Base-by-base conservation (phyloP, 192 early-diverging fungal genomes). In the Backusella mclennaniae region DNA sequence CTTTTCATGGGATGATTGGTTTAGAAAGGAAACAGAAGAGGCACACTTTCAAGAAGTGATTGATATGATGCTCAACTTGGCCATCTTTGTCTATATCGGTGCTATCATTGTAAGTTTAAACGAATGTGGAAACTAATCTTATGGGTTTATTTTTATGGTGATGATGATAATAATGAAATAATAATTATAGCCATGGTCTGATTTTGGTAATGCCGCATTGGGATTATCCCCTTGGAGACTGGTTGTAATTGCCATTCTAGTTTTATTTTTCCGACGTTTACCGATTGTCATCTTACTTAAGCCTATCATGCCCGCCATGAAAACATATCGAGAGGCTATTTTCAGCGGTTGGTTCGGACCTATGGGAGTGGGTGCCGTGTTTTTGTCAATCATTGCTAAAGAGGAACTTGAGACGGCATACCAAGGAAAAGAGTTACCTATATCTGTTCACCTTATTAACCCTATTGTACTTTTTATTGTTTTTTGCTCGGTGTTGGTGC, bases 311-410 rank as follows among this genome's bases (percentile, higher is more conserved):
- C 92, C 95, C 3, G 92, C 92, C 7, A 76, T 95, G 39, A 87
- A 85, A 23, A 93, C 85, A 1, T 90, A 88, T 79, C 88, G 89
- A 26, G 94, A 96, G 69, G 94, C 93, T 0, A 83, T 92, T 4
- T 96, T 96, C 79, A 90, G 90, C 11, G 95, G 95, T 11, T 98
- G 94, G 94, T 98, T 98, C 76, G 96, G 96, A 0, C 96, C 96
- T 6, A 93, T 98, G 66, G 79, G 80, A 33, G 73, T 84, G n/a
- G 87, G 89, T 23, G 87, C 89, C 21, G 85, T 90, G 6, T 90
- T 88, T 66, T 79, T 85, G 19, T 78, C 83, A 11, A 85, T 80
- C 14, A 71, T 90, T 42, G 83, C 85, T 9, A 83, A 85, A 39
- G 76, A 85, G 78, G 77, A 85, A 73, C 69, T 83, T 17, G 53